Conservation (phyloP, 2,329 filamentous ascomycete species). For the Lasiodiplodia theobromae region DNA sequence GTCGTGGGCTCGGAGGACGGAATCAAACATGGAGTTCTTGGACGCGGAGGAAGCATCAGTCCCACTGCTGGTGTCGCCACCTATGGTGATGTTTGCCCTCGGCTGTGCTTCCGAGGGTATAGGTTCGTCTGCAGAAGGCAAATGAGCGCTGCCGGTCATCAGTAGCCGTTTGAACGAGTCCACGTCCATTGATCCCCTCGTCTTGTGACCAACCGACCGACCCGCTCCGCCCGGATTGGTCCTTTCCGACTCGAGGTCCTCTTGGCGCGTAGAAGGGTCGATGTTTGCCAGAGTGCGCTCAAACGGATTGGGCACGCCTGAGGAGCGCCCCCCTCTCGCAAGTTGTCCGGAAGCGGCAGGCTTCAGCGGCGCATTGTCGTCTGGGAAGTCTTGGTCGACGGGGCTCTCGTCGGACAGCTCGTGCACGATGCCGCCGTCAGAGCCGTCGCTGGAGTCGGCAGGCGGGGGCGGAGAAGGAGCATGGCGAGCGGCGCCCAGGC, state of each 20-base stretch:
- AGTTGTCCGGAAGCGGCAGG: slow-evolving; percentile 7
- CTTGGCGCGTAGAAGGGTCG: slow-evolving; percentile 37
- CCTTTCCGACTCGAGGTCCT: neutral
- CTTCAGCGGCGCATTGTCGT: slow-evolving; percentile 22
- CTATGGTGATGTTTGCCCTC: slow-evolving; percentile 33
- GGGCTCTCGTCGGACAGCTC: slow-evolving; percentile 19
- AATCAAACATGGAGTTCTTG: slow-evolving; percentile 65
- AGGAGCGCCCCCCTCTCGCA: neutral
- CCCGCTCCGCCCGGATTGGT: slow-evolving; percentile 31
- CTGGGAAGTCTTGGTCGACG: neutral
- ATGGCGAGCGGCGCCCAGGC: slow-evolving; percentile 32
- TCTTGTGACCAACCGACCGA: slow-evolving; percentile 13
- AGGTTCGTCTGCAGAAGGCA: neutral
- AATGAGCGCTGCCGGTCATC: slow-evolving; percentile 70
- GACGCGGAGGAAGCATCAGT: slow-evolving; percentile 67
- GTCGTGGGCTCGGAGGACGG: slow-evolving; percentile 49
- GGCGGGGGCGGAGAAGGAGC: slow-evolving; percentile 35
- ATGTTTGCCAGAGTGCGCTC: slow-evolving; percentile 48
- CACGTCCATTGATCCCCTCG: slow-evolving; percentile 68
- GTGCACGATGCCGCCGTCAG: neutral
- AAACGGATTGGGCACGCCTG: slow-evolving; percentile 44
- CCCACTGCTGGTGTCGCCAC: slow-evolving; percentile 57
- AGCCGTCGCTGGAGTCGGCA: slow-evolving; percentile 31
- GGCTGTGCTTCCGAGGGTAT: neutral
- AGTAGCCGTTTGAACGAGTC: slow-evolving; percentile 79